Evolutionary conservation across 768 basidiomycete species (phyloP), one percentile per base, ranked within the genome.

Genomic region (Agaricus bisporus): DNA sequence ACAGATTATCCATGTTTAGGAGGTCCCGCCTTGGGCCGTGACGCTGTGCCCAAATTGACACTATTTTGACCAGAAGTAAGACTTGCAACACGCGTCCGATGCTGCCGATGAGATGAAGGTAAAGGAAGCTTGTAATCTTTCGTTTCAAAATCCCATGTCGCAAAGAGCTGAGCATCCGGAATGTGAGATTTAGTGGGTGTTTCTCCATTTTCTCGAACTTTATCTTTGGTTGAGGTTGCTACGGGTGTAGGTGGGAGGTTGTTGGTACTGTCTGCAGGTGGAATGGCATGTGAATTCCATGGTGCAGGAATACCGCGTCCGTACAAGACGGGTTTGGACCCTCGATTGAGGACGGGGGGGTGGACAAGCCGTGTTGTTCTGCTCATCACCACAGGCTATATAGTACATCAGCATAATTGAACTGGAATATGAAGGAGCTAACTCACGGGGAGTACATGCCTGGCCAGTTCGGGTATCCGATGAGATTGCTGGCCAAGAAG

Each of bases 361-460:
- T 88, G 86, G 0, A 73, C 66, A 14, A 91, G 72, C 4, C 83
- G 79, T 8, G 77, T 82, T 10, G 83, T 81, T 17, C 88, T 80
- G 9, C 74, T 66, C 43, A 80, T 64, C 36, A 88, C 77, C 11
- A 81, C 61, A 15, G 79, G 74, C 80, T 86, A 61, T 56, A 9
- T 28, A 18, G 47, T 41, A 28, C 26, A 57, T 51, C 18, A 41
- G 37, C 48, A 41, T n/a, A 32, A 29, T 46, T 45, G 41, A 58
- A 49, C 11, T 51, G 17, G 18, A 12, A 12, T 48, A 37, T 29
- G 20, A 39, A 47, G 29, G 38, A n/a, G 22, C 41, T 18, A 73
- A 73, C 84, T 56, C 64, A 89, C 88, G 35, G 86, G 80, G 46
- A 91, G 78, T 9, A 86, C 78, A 56, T 76, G 73, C 22, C 83